Percentiles rank a stretch among this genome's conserved stretches.
Conservation (phyloP, 2,329 filamentous ascomycete species). For the Moelleriella libera region DNA sequence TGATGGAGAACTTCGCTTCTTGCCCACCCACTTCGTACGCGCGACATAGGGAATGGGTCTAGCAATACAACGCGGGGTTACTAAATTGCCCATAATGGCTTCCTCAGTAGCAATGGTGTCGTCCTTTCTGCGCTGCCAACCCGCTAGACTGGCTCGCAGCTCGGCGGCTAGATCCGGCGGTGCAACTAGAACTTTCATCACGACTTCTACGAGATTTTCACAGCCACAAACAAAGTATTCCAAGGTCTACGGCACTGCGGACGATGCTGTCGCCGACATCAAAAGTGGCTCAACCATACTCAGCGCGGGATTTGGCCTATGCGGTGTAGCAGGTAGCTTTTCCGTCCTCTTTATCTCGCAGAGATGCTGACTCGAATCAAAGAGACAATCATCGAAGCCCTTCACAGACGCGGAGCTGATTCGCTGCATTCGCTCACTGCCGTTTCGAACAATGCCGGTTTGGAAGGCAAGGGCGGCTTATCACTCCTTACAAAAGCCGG, state of each 20-base stretch:
- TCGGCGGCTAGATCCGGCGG: not conserved
- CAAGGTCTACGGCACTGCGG: constrained; percentile 40
- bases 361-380: constrained; percentile 10
- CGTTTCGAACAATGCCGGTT: constrained; percentile 70
- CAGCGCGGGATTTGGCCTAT: constrained; percentile 72
- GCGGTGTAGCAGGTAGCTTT: constrained; percentile 53
- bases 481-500: constrained; percentile 54
- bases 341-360: not conserved
- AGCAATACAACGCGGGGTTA: too few relatives aligned
- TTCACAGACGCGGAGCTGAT: constrained; percentile 44
- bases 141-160: too few relatives aligned
- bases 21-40: too few relatives aligned
- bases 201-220: constrained; percentile 3
- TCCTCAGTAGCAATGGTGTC: too few relatives aligned
- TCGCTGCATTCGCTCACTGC: constrained; percentile 56
- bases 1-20: too few relatives aligned
- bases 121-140: too few relatives aligned
- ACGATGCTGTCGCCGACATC: constrained; percentile 56
- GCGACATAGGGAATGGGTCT: too few relatives aligned
- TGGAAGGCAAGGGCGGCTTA: constrained; percentile 53
- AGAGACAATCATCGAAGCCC: constrained; percentile 59
- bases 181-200: constrained; percentile 2
- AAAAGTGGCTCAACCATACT: constrained; percentile 56
- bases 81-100: too few relatives aligned
- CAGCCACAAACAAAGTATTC: constrained; percentile 18